Conservation (phyloP, 2,329 filamentous ascomycete species). For the Hypoxylon sp. region DNA sequence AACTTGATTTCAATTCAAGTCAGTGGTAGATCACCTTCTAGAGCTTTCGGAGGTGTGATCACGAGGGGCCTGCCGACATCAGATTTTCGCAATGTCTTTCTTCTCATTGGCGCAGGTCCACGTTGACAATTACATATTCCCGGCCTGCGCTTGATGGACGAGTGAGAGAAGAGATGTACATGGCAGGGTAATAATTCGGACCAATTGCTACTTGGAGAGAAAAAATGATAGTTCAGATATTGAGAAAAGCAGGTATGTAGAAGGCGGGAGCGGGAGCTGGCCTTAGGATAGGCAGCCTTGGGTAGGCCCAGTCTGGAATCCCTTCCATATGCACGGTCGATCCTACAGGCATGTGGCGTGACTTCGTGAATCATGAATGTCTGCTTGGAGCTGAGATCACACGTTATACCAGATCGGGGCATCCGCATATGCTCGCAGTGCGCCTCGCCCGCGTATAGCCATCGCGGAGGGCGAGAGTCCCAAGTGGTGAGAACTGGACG, state of each 20-base stretch:
- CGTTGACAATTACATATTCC: neutral
- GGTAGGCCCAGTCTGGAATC: neutral
- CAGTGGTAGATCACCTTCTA: neutral
- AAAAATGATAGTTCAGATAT: neutral
- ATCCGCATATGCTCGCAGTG: slow-evolving; percentile 18
- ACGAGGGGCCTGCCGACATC: neutral
- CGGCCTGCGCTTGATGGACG: neutral
- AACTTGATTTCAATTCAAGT: neutral
- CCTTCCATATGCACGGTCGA: slow-evolving; percentile 11
- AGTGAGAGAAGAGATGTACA: neutral
- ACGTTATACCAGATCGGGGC: slow-evolving; percentile 23
- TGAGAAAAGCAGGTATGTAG: neutral
- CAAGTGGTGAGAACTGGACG: neutral
- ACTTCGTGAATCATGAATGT: slow-evolving; percentile 15
- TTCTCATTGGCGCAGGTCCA: neutral
- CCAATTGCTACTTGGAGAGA: neutral
- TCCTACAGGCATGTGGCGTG: slow-evolving; percentile 16
- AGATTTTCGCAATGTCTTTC: neutral
- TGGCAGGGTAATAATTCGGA: neutral
- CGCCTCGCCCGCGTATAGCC: neutral
- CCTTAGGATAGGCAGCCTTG: too few species aligned
- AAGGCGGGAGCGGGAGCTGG: neutral
- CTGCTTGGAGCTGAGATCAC: slow-evolving; percentile 15
- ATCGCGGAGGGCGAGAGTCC: neutral
- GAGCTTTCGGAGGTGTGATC: neutral